Base-by-base conservation (phyloP, 495 filamentous ascomycete species). In the Lasiosphaeria miniovina region DNA sequence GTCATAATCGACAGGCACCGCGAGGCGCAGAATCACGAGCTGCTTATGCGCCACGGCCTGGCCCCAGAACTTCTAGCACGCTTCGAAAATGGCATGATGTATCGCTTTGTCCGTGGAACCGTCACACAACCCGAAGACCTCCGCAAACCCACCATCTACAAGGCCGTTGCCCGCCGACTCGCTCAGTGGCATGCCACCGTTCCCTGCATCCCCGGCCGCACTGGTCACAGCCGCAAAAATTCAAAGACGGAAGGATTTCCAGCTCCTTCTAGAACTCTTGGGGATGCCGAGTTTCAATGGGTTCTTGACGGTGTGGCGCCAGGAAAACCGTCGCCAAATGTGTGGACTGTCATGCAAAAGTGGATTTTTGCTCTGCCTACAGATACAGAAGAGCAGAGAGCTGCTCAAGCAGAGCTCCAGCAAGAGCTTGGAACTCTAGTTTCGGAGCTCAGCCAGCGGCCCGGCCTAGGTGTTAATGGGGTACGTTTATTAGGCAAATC, bases 1-100 rank as follows among this genome's bases (percentile, higher is more conserved):
- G 81, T 98, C 53, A 84, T 99, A 62, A 98, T 99, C 76, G 95
- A 99, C 77, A 89, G 94, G 58, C 89, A 96, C 77, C 87, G 94
- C 86, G 87, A 82, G 84, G 84, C 71, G 24, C 74, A 83, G 61
- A 84, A 83, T 67, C 82, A 85, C 63, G 81, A 83, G 66, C 67
- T 94, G 36, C 85, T 98, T 52, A 89, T 91, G 69, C 84, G 82
- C 63, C 78, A 88, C 66, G 83, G 85, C 68, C 85, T 98, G 49
- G 94, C 94, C 8, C 95, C 94, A 49, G 80, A 87, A 45, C 80
- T 99, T 5, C 81, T 98, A 51, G 95, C 92, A 11, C 90, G 92
- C 59, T 99, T 99, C 80, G 81, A 92, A 58, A 99, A 99, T 71
- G 94, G 94, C 59, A 88, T 99, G 68, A 82, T 98, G 59, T 99